These are phyloP conservation scores for Lipomyces kockii DNA, from an alignment of 805 yeast genomes.

Conservation along the genomic window DNA sequence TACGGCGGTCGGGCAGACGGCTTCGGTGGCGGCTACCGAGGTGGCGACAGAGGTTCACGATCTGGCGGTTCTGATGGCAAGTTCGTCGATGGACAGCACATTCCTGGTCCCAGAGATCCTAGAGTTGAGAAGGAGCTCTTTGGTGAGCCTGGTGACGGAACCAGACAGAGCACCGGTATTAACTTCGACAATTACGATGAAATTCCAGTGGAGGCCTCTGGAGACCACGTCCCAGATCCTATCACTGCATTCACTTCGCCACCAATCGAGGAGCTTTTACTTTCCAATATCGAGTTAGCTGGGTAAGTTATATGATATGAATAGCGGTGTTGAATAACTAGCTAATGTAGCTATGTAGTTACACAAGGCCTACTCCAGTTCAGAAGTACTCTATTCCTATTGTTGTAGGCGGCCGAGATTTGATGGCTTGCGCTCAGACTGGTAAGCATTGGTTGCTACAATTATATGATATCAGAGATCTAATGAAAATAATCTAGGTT, in stretches of 20 bases:
- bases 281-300: conserved; percentile 84
- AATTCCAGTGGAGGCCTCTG: conserved; percentile 97
- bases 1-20: conserved; percentile 37
- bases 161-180: conserved; percentile 91
- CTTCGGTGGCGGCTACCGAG: conserved; percentile 37
- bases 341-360: conserved; percentile 43
- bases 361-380: conserved; percentile 95
- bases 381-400: conserved; percentile 93
- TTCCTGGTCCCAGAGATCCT: conserved; percentile 75
- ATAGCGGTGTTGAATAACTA: not conserved
- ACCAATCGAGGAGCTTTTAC: conserved; percentile 83
- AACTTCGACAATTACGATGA: conserved; percentile 98
- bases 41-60: conserved; percentile 41
- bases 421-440: conserved; percentile 97
- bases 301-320: conserved; percentile 47
- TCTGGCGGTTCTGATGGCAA: conserved; percentile 62
- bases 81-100: conserved; percentile 86
- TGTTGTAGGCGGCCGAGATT: conserved; percentile 84
- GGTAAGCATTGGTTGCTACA: conserved; percentile 10
- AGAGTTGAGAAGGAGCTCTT: conserved; percentile 77
- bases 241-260: conserved; percentile 86
- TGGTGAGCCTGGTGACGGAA: conserved; percentile 73
- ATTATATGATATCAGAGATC: not conserved
- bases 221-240: conserved; percentile 93
- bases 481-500: conserved; percentile 54